Evolutionary conservation across 2,329 filamentous ascomycete genomes (phyloP), one percentile per base, ranked within the genome.

Genomic region (Coleophoma crateriformis): DNA sequence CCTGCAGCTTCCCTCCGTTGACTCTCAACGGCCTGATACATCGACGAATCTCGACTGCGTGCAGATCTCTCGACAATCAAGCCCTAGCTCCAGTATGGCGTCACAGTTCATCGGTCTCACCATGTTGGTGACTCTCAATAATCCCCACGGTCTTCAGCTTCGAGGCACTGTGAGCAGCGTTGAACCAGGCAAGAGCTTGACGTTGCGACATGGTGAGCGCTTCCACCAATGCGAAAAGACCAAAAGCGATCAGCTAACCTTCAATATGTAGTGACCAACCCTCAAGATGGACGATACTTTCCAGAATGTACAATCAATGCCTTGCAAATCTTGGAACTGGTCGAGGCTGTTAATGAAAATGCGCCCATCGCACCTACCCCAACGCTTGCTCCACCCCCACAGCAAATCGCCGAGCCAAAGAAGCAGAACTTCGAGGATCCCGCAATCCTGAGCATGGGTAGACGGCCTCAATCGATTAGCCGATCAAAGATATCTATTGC

Each of bases 71-170:
- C 17, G 35, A 27, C 19, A 33, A 13, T 27, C n/a, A 19, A 33
- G 5, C n/a, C 20, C 41, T 19, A 13, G n/a, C n/a, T 22, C 45
- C 47, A 54, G 45, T 35, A 66, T 65, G 63, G 60, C 61, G 51
- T 60, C 60, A 49, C 58, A 61, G 48, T 66, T 67, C 47, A 64
- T 67, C 39, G 64, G 64, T 20, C 61, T 66, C 51, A 64, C 61
- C 48, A 66, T 67, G 63, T 50, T 66, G 58, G 64, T 67, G 55
- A 66, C 64, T 22, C 58, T 67, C 41, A 63, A 54, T 38, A 57
- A 54, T 32, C 64, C 64, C 27, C 59, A 55, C 22, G 62, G 61
- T n/a, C 60, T 62, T n/a, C 62, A 65, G 53, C 45, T 67, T 42
- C 54, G 57, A 50, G 64, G 64, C 17, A 54, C 58, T 11, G 64